Evolutionary conservation across 306 rosid species (phyloP), one percentile per base, ranked within the genome.

Genomic region (Vigna mungo): DNA sequence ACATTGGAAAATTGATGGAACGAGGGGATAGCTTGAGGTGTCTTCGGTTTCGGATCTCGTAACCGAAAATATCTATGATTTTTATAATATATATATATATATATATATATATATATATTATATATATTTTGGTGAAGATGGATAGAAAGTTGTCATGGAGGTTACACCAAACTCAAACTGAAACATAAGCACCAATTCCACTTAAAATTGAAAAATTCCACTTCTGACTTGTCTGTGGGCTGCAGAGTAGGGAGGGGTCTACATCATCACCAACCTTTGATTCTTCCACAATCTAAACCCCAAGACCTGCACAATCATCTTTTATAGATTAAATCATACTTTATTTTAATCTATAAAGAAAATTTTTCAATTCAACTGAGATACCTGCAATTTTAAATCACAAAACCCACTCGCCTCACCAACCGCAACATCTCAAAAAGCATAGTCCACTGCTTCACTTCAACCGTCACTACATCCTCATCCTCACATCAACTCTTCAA

Each of bases 241-340:
- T 61, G 1, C 44, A 60, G 5, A 5, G 65, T 14, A 32, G 2
- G 17, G 39, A 18, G 21, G 60, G 47, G 81, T 84, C 85, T 27
- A 32, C 75, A 17, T 67, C 70, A 23, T 77, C 78, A 84, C 92
- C 92, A 82, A 88, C 78, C 70, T 27, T 79, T 41, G 89, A 72
- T 81, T 83, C 85, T 78, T 76, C 63, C 9, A 30, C 63, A 15
- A 65, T 62, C 47, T 48, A n/a, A n/a, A 8, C 1, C 30, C 5
- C n/a, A 23, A 27, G 9, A 58, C n/a, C 63, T 25, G 37, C 44
- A 39, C 44, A 39, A 1, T 8, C 11, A 2, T 0, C 2, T 43
- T 43, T 43, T 0, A 43, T 9, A 43, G 10, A 43, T 2, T 2
- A 43, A 43, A 43, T 3, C 47, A 43, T 10, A 1, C 47, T 9